Base-by-base conservation (phyloP, 2,329 filamentous ascomycete species). In the Xylaria polymorpha region DNA sequence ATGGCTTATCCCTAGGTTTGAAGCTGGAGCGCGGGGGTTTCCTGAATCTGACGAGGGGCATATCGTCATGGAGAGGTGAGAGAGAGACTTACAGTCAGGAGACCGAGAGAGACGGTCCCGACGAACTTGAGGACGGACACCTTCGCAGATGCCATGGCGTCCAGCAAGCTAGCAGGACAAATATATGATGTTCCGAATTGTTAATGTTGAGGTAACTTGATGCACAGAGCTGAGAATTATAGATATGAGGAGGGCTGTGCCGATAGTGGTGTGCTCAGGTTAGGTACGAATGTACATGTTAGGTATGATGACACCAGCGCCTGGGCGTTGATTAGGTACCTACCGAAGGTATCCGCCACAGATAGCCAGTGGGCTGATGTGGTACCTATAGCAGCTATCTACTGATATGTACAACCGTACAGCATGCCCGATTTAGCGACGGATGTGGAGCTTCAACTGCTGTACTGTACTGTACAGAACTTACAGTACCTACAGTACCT, bases 71-170 rank as follows among this genome's bases (percentile, higher is more conserved):
- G 41, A 51, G 59, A 43, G 39, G 32, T 44, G 12, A 43, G 32
- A 50, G 12, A 43, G 32, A 50, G 39, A 75, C 91, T 77, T 88
- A 97, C 94, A 68, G 94, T 97, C 80, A 97, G 83, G 66, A 98
- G 87, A 72, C 95, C 95, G 67, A 98, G 87, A 76, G 92, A 95
- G 74, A 97, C 88, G 61, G 94, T 97, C 77, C 95, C 95, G 74
- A 98, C 92, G 80, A 98, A 97, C 84, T 98, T 98, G 83, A 92
- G 89, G 80, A 92, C 83, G 65, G 93, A 90, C 77, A 97, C 85
- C 77, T 90, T 89, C 76, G 86, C 89, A 75, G 87, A 88, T 75
- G 88, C 85, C 88, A 94, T 92, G 81, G 79, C 85, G 64, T 65
- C 76, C 68, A 67, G 64, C 44, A 64, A 70, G 48, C 65, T 66